These are phyloP conservation scores for Sarocladium strictum DNA, from an alignment of 2,329 filamentous ascomycete species.

Conservation along the genomic window DNA sequence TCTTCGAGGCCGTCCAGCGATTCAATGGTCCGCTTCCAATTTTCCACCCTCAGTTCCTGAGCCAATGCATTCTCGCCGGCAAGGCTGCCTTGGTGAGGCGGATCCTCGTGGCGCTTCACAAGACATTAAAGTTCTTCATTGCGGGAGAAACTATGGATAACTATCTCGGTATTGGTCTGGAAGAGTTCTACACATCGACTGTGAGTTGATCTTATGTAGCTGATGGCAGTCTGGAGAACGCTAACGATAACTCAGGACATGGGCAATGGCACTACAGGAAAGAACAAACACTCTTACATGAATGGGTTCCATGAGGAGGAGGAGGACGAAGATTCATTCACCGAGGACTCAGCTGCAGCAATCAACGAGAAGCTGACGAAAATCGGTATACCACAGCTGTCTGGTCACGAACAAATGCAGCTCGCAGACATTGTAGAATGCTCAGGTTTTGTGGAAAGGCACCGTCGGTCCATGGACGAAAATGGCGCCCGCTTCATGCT, in stretches of 20 bases:
- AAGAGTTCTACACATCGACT: constrained; percentile 46
- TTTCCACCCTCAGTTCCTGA: constrained; percentile 87
- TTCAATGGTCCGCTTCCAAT: constrained; percentile 83
- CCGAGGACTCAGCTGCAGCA: constrained; percentile 61
- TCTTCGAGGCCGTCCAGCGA: constrained; percentile 76
- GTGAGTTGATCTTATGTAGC: too few species aligned
- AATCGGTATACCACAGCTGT: constrained; percentile 71
- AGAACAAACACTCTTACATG: constrained; percentile 31
- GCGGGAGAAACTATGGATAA: constrained; percentile 77
- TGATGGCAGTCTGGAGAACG: too few species aligned
- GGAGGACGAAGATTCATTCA: constrained; percentile 58
- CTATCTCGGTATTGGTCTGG: constrained; percentile 61
- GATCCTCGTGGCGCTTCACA: constrained; percentile 66
- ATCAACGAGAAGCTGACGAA: constrained; percentile 74
- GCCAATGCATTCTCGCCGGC: constrained; percentile 78
- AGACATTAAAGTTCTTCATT: constrained; percentile 74
- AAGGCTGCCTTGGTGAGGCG: constrained; percentile 66
- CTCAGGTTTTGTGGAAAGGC: constrained; percentile 74
- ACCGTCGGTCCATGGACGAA: constrained; percentile 82
- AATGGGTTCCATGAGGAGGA: constrained; percentile 26
- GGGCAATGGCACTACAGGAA: constrained; percentile 15
- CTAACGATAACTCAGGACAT: background rate
- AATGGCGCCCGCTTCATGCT: constrained; percentile 84
- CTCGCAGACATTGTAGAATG: constrained; percentile 82
- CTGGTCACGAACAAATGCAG: constrained; percentile 80